Base-by-base conservation (phyloP, 2,329 filamentous ascomycete genomes). In the Cadophora gregata region DNA sequence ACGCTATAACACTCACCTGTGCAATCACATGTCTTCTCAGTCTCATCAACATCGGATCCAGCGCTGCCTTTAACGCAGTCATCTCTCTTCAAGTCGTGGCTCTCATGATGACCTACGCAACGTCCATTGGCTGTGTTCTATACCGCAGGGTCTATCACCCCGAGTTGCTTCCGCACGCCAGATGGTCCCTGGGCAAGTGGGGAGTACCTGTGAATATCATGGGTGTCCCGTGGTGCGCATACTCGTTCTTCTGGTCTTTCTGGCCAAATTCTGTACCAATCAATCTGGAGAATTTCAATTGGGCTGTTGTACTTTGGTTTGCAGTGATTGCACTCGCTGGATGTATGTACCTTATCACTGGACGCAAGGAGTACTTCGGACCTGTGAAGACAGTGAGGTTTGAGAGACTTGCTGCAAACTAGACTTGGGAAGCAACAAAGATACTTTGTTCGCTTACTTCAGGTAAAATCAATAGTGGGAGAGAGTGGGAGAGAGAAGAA, bases 21-120 rank as follows among this genome's bases (percentile, higher is more conserved):
- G 65, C 78, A 5, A 78, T 81, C 66, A 62, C 70, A 14, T 31
- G 71, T 10, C 66, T 75, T 9, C 62, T 81, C 19, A 77, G 75
- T 0, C 72, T 81, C 4, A 80, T 82, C 66, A 80, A 81, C 67
- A 78, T 82, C 45, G 80, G 80, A 10, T 78, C 75, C 0, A 74
- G 74, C 6, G 75, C 76, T 0, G 82, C 80, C 0, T 82, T 84
- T 70, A 80, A 81, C 67, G 80, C 80, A 7, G 75, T 84, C 5
- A 76, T 83, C 7, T 81, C 79, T 0, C 74, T 84, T 2, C 76
- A 77, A 4, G 77, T 82, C 29, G 80, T 78, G 0, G 80, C 78
- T 0, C 77, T 83, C 24, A 83, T 80, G 47, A 76, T 78, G 16
- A 81, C 81, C 0, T 84, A 84, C 65, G 36, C 36, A 3, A 8